Conservation (phyloP, 176 grass and related monocot species). For the bread wheat (Triticum aestivum) region IWGSC_CS_RefSeq_v2.1 NC_057812.1:740751138-740751637, state of each 20-base stretch:
- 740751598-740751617: too few relatives aligned
- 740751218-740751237: neutral
- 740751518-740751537: neutral
- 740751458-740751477: too few relatives aligned
- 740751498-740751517: neutral
- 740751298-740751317: neutral
- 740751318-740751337: neutral
- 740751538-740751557: neutral
- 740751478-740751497: neutral
- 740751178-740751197: neutral
- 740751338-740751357: neutral
- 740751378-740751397: constrained; percentile 7
- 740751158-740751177: too few relatives aligned
- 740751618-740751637: too few relatives aligned
- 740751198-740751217: neutral
- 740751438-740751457: neutral
- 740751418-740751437: neutral
- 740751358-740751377: neutral
- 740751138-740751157: too few relatives aligned
- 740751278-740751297: neutral
- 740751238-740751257: neutral
- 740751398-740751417: neutral
- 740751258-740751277: neutral
- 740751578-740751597: too few relatives aligned
- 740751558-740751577: neutral